These are phyloP conservation scores for Nakaseomyces glabratus DNA, from an alignment of 1,139 yeast species.

Conservation along the genomic window DNA sequence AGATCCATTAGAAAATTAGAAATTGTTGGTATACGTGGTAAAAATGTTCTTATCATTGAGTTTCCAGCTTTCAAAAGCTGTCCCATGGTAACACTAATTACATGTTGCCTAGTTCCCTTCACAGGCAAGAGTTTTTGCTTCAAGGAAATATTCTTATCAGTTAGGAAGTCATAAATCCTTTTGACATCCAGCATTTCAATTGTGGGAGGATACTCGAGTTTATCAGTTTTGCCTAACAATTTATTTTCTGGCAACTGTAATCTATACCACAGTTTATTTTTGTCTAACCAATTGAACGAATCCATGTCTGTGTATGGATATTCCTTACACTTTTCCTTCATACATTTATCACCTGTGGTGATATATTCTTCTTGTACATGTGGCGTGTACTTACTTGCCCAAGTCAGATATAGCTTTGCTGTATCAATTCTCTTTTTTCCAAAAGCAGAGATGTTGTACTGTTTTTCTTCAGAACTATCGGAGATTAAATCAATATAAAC, in stretches of 20 bases:
- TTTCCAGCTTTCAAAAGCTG: slow-evolving; percentile 16
- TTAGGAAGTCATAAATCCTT: slow-evolving; percentile 13
- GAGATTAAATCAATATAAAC: slow-evolving; percentile 16
- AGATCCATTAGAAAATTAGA: slow-evolving; percentile 34
- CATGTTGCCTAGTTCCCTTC: slow-evolving; percentile 6
- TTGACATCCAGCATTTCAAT: slow-evolving; percentile 14
- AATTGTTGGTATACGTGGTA: slow-evolving; percentile 31
- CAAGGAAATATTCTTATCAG: not conserved
- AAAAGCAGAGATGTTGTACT: slow-evolving; percentile 21
- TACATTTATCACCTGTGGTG: not conserved
- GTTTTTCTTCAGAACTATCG: slow-evolving; percentile 5
- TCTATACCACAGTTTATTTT: slow-evolving; percentile 22
- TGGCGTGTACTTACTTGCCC: slow-evolving; percentile 21
- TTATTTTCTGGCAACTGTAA: slow-evolving; percentile 15
- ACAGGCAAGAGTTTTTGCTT: not conserved
- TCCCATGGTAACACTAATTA: slow-evolving; percentile 26
- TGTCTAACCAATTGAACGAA: slow-evolving; percentile 25
- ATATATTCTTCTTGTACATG: slow-evolving; percentile 12
- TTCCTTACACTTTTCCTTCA: not conserved
- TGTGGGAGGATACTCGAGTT: slow-evolving; percentile 2
- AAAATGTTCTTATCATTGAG: slow-evolving; percentile 28
- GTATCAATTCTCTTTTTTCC: slow-evolving; percentile 22
- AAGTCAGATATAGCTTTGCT: slow-evolving; percentile 21
- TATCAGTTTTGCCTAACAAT: not conserved
- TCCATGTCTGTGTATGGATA: slow-evolving; percentile 22